Percentiles rank a stretch among this genome's conserved stretches.
Evolutionary conservation across 2,329 filamentous ascomycete genomes (phyloP).

Genomic region (Neurospora sp.): DNA sequence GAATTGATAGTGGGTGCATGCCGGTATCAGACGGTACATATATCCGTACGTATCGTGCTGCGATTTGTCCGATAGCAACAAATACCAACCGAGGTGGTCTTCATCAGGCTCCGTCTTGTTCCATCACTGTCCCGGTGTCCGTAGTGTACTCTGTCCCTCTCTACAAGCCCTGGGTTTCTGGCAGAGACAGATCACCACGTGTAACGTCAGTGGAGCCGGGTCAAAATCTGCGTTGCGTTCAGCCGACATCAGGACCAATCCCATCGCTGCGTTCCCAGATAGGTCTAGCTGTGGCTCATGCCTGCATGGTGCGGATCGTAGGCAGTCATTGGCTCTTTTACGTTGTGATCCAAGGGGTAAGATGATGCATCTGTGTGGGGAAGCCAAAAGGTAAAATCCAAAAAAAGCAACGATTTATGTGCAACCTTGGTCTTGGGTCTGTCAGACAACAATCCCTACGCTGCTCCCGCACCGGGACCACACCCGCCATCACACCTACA

Average conservation of each 20-base stretch:
- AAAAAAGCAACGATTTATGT: conserved; percentile 18
- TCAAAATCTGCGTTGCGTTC: neutral
- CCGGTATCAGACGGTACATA: neutral
- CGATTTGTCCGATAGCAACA: neutral
- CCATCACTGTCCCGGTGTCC: neutral
- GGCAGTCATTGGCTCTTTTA: conserved; percentile 14
- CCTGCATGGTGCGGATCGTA: conserved; percentile 5
- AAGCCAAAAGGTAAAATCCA: conserved; percentile 18
- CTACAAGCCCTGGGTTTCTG: neutral
- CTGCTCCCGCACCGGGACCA: neutral
- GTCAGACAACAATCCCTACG: conserved; percentile 1
- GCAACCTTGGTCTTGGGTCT: conserved; percentile 16
- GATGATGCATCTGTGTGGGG: conserved; percentile 11
- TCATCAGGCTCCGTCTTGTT: neutral
- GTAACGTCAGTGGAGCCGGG: neutral
- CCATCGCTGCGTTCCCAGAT: conserved; percentile 3
- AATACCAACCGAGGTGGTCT: neutral
- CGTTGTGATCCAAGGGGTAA: conserved; percentile 5
- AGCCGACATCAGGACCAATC: neutral
- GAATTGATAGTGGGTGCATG: neutral
- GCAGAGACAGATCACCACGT: neutral
- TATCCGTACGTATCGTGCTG: neutral
- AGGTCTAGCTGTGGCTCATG: conserved; percentile 15
- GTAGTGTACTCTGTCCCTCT: neutral
- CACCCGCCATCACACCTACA: neutral